Percentiles rank a stretch among this genome's conserved stretches.
Evolutionary conservation across 495 filamentous ascomycete species (phyloP).

Genomic region (Neurospora cerealis): DNA sequence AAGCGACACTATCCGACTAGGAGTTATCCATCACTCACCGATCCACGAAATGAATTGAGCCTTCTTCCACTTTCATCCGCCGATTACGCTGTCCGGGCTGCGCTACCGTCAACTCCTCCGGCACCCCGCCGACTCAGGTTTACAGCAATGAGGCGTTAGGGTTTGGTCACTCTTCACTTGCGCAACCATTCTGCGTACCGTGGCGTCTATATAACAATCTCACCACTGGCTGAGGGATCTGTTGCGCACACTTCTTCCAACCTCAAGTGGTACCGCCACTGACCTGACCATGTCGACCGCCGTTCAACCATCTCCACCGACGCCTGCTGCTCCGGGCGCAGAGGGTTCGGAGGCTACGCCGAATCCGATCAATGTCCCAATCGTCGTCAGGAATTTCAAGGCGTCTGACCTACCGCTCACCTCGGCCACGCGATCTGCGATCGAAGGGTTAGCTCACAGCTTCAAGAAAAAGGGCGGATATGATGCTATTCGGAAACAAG

Average conservation of each 20-base stretch:
- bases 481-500: constrained; percentile 69
- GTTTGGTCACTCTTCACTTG: not conserved
- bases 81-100: not conserved
- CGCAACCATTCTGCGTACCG: not conserved
- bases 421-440: constrained; percentile 58
- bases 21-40: not conserved
- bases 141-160: not conserved
- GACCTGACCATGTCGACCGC: constrained; percentile 8
- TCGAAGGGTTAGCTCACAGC: constrained; percentile 66
- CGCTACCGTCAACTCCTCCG: not conserved
- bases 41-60: not conserved
- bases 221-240: not conserved
- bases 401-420: constrained; percentile 72
- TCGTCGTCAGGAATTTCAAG: constrained; percentile 59
- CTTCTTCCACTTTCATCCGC: not conserved
- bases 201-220: not conserved
- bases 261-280: not conserved
- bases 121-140: not conserved
- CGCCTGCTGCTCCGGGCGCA: not conserved
- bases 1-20: not conserved
- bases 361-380: constrained; percentile 11
- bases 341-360: not conserved
- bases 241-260: not conserved
- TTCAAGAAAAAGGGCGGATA: constrained; percentile 91
- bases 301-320: not conserved